Evolutionary conservation across 768 basidiomycete species (phyloP).

Genomic region (Lactarius quietus): DNA sequence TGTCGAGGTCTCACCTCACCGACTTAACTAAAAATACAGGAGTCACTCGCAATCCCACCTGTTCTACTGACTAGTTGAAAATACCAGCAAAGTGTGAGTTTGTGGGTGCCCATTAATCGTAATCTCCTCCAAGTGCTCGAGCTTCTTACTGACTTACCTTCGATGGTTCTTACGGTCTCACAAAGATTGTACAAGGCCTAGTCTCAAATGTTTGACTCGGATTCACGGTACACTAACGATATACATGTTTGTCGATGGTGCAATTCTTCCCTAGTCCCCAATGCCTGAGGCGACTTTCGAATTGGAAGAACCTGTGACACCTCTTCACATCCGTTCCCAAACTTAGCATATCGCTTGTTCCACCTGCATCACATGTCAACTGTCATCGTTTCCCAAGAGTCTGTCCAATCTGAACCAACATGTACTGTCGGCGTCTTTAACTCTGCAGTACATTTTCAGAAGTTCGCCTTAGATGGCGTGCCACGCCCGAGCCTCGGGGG

Average conservation of each 20-base stretch:
- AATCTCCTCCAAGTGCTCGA: background rate
- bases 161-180: background rate
- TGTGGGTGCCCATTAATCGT: background rate
- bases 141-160: background rate
- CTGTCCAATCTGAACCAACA: background rate
- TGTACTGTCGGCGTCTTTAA: background rate
- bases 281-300: background rate
- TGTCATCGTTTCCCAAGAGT: background rate
- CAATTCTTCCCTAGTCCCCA: background rate
- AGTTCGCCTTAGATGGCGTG: background rate
- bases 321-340: background rate
- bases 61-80: background rate
- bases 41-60: too few species aligned
- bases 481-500: background rate
- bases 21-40: too few species aligned
- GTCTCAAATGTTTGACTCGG: too few species aligned
- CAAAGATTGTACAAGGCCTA: too few species aligned
- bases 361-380: background rate
- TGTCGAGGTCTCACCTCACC: too few species aligned
- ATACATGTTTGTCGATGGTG: background rate
- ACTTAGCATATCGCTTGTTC: background rate
- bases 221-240: too few species aligned
- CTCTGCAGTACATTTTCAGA: background rate
- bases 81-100: background rate
- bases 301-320: background rate